Base-by-base conservation (phyloP, 176 grass and related monocot species). In the Aegilops speltoides region DNA sequence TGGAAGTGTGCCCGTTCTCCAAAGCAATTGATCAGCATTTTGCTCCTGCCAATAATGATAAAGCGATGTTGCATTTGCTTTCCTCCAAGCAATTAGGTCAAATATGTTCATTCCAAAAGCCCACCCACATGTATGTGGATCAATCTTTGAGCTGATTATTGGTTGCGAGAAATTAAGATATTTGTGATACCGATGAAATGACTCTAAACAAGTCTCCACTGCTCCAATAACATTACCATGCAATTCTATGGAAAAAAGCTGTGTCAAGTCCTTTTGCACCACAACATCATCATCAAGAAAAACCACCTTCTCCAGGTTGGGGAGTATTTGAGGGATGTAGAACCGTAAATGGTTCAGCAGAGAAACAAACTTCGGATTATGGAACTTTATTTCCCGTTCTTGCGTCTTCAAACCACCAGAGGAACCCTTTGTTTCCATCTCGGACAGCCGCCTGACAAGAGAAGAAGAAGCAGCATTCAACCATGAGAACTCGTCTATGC, bases 101-200 rank as follows among this genome's bases (percentile, higher is more conserved):
- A 99, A 96, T 60, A 99, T 94, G 76, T 99, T 99, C 90, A 99
- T 94, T 76, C 97, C 94, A 90, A 99, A 97, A 83, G 97, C 97
- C 97, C 97, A 97, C 37, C 97, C 97, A 87, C 97, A 99, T 67
- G 97, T 73, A 85, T 99, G 83, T 50, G 92, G 97, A 83, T 99
- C 97, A 52, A 99, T 94, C 70, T 93, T 99, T 46, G 97, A 94
- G 80, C 88, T 94, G 80, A 99, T 88, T 23, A 85, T 77, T 32
- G 89, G 89, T 74, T 97, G 84, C 0, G 94, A 99, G 78, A 99
- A 99, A 83, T 99, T 99, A 45, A 99, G 86, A 87, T 99, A 99
- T 86, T 94, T 99, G 80, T 97, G 90, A 70, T 94, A 99, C 71
- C 92, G 92, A 92, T 99, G 94, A 89, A 94, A 99, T n/a, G 89